Conservation (phyloP, 1,284 basidiomycete genomes). For the Trichosporon faecale region DNA sequence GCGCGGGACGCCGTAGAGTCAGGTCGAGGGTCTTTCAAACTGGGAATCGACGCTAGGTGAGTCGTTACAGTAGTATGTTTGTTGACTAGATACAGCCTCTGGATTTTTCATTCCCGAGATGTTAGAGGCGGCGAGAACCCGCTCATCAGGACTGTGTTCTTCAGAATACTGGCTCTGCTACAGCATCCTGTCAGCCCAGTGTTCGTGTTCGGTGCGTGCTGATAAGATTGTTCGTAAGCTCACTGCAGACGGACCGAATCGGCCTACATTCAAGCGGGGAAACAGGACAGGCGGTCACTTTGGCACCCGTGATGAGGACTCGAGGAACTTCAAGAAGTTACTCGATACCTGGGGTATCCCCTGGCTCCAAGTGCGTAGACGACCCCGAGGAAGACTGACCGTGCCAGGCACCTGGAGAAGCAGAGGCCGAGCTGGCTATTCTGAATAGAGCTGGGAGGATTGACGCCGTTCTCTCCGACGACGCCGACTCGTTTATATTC, state of each 20-base stretch:
- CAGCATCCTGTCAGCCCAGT: constrained; percentile 76
- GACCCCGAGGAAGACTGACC: background rate
- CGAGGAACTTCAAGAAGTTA: constrained; percentile 69
- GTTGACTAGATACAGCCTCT: constrained; percentile 42
- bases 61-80: constrained; percentile 10
- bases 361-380: constrained; percentile 65
- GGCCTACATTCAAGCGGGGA: constrained; percentile 77
- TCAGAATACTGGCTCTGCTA: constrained; percentile 63
- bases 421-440: constrained; percentile 91
- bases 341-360: constrained; percentile 86
- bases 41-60: constrained; percentile 53
- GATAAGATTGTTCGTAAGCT: background rate
- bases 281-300: constrained; percentile 54
- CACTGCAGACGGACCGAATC: constrained; percentile 65
- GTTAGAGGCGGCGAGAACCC: constrained; percentile 54
- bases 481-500: constrained; percentile 88
- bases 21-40: constrained; percentile 39
- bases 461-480: constrained; percentile 88
- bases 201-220: constrained; percentile 71
- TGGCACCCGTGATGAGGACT: constrained; percentile 61
- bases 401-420: constrained; percentile 81
- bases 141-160: constrained; percentile 56
- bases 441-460: constrained; percentile 76
- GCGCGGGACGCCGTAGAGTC: constrained; percentile 45
- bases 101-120: constrained; percentile 55